These are phyloP conservation scores for Tylopilus sp. DNA, from an alignment of 768 basidiomycete genomes.

Conservation along the genomic window DNA sequence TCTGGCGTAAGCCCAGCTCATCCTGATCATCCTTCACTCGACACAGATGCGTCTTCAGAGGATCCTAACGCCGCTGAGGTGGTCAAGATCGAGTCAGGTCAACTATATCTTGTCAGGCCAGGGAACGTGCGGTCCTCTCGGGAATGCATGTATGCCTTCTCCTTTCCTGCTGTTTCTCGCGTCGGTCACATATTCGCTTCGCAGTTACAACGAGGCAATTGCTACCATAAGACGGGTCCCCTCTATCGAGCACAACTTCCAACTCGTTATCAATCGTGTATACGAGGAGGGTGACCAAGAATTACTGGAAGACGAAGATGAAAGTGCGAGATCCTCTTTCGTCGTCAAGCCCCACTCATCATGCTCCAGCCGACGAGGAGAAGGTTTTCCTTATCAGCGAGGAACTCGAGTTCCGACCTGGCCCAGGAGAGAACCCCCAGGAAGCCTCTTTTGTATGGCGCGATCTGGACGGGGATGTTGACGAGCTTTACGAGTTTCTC, in stretches of 20 bases:
- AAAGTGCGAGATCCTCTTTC: slow-evolving; percentile 49
- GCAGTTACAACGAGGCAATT: slow-evolving; percentile 93
- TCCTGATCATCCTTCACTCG: slow-evolving; percentile 10
- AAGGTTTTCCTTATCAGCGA: slow-evolving; percentile 88
- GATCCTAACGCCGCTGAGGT: slow-evolving; percentile 95
- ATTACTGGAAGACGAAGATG: slow-evolving; percentile 89
- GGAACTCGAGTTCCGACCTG: slow-evolving; percentile 81
- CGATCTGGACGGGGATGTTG: slow-evolving; percentile 86
- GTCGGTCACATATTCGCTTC: slow-evolving; percentile 1
- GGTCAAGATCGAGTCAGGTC: slow-evolving; percentile 88
- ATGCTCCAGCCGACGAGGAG: slow-evolving; percentile 80
- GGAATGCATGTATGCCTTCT: slow-evolving; percentile 86
- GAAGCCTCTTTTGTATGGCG: slow-evolving; percentile 88
- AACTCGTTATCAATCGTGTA: slow-evolving; percentile 93
- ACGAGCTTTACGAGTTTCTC: slow-evolving; percentile 93
- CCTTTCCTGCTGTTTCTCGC: not conserved
- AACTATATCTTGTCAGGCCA: slow-evolving; percentile 87
- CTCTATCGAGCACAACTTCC: slow-evolving; percentile 73
- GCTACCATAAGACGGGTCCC: slow-evolving; percentile 86
- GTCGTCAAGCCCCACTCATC: slow-evolving; percentile 2
- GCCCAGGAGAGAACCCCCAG: slow-evolving; percentile 64
- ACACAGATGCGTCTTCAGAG: slow-evolving; percentile 48
- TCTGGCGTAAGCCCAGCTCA: slow-evolving; percentile 75
- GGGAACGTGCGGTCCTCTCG: slow-evolving; percentile 87
- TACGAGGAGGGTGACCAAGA: slow-evolving; percentile 98